Conservation (phyloP, 345 rosid species). For the Murraya paniculata region DNA sequence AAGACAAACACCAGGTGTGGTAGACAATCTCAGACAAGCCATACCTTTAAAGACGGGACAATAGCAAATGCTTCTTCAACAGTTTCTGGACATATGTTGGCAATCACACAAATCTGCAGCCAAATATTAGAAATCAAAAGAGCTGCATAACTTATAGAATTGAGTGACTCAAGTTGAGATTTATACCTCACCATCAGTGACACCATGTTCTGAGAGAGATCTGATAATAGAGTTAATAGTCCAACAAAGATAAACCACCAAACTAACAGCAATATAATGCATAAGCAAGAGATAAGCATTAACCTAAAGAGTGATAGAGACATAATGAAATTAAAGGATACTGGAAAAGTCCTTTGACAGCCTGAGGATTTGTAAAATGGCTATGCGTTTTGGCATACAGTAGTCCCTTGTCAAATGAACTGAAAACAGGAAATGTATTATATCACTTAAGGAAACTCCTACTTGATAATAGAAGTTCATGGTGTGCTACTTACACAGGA, state of each 20-base stretch:
- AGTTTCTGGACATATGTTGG: slow-evolving; percentile 72
- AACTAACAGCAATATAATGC: slow-evolving; percentile 1
- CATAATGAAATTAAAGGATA: slow-evolving; percentile 52
- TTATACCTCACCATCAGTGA: slow-evolving; percentile 74
- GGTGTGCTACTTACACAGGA: slow-evolving; percentile 55
- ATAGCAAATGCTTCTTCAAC: slow-evolving; percentile 78
- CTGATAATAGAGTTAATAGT: slow-evolving; percentile 51
- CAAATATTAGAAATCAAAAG: slow-evolving; percentile 24
- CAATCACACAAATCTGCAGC: slow-evolving; percentile 68
- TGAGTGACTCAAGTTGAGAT: slow-evolving; percentile 21
- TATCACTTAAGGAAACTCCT: slow-evolving; percentile 13
- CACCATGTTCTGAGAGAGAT: slow-evolving; percentile 48
- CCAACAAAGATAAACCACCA: slow-evolving; percentile 23
- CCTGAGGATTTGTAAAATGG: slow-evolving; percentile 53
- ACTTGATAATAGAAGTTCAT: neutral
- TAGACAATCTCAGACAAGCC: neutral
- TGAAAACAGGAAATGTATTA: slow-evolving; percentile 30
- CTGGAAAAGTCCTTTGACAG: slow-evolving; percentile 68
- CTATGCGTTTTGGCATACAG: slow-evolving; percentile 48
- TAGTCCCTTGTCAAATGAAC: slow-evolving; percentile 72
- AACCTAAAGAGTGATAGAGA: neutral
- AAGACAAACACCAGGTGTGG: neutral
- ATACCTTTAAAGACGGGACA: slow-evolving; percentile 77
- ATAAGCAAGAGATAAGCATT: slow-evolving; percentile 7
- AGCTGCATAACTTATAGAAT: slow-evolving; percentile 11